Conservation (phyloP, 2,329 filamentous ascomycete species). For the Teratosphaeria epicoccoides region DNA sequence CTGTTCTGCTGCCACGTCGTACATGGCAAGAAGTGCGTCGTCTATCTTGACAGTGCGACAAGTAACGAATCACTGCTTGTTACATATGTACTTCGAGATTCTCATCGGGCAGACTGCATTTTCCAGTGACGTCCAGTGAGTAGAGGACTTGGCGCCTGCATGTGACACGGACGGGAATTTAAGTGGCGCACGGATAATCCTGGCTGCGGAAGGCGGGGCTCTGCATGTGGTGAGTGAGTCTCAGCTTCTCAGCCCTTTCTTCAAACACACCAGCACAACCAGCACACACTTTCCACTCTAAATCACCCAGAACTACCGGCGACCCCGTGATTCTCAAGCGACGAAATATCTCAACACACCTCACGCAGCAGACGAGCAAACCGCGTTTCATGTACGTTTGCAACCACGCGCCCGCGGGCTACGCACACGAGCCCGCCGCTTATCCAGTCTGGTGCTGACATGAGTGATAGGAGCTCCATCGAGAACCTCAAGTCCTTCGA, state of each 20-base stretch:
- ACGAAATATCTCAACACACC: neutral
- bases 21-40: neutral
- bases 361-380: neutral
- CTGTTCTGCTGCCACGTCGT: neutral
- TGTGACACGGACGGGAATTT: neutral
- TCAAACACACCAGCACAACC: neutral
- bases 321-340: neutral
- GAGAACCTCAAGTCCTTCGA: slow-evolving; percentile 84
- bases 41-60: neutral
- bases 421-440: neutral
- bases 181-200: too few relatives aligned
- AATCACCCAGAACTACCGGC: neutral
- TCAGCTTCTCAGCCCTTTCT: neutral
- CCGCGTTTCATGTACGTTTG: slow-evolving; percentile 1
- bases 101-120: neutral
- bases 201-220: neutral
- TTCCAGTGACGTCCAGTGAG: neutral
- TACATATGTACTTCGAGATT: neutral
- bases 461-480: neutral
- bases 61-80: neutral
- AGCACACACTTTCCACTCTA: neutral
- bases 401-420: neutral
- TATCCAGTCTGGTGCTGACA: neutral
- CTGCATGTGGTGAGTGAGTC: too few relatives aligned
- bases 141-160: neutral